Conservation (phyloP, 2,329 filamentous ascomycete genomes). For the Pezicula neosporulosa region DNA sequence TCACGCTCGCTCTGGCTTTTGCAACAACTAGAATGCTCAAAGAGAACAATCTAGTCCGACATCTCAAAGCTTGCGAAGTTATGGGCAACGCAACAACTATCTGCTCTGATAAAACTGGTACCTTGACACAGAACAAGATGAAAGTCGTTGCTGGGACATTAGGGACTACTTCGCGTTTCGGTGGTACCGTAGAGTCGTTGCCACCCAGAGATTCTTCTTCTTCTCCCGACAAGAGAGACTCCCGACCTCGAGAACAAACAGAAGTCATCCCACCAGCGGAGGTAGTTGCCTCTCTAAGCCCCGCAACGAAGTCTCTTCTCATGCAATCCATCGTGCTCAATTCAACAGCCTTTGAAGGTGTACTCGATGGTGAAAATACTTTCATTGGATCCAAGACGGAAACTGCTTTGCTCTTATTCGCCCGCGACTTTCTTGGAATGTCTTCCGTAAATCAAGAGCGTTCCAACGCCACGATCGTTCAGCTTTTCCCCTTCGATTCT, state of each 20-base stretch:
- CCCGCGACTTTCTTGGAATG: constrained; percentile 63
- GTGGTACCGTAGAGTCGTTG: constrained; percentile 28
- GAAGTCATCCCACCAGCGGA: constrained; percentile 26
- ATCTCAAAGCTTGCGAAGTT: constrained; percentile 65
- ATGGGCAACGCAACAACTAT: constrained; percentile 73
- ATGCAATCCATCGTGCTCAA: constrained; percentile 65
- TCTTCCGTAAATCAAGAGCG: constrained; percentile 57
- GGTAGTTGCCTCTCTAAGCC: constrained; percentile 22
- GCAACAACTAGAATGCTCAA: constrained; percentile 66
- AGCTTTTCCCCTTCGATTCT: constrained; percentile 40
- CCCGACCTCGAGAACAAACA: constrained; percentile 9
- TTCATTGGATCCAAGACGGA: constrained; percentile 79
- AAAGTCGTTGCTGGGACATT: constrained; percentile 71
- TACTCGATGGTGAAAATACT: constrained; percentile 51
- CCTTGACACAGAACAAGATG: constrained; percentile 73
- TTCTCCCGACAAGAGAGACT: constrained; percentile 18
- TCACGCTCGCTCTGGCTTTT: constrained; percentile 65
- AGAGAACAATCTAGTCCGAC: constrained; percentile 67
- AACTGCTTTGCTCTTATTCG: constrained; percentile 69
- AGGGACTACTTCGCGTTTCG: constrained; percentile 55
- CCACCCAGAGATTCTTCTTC: constrained; percentile 18
- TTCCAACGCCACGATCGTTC: constrained; percentile 54
- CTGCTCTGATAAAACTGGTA: constrained; percentile 78
- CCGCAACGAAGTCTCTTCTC: constrained; percentile 37
- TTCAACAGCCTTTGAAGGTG: constrained; percentile 66